phyloP scores from a whole-genome alignment of 495 filamentous ascomycete species.

The Penicillium cinerascens region DNA sequence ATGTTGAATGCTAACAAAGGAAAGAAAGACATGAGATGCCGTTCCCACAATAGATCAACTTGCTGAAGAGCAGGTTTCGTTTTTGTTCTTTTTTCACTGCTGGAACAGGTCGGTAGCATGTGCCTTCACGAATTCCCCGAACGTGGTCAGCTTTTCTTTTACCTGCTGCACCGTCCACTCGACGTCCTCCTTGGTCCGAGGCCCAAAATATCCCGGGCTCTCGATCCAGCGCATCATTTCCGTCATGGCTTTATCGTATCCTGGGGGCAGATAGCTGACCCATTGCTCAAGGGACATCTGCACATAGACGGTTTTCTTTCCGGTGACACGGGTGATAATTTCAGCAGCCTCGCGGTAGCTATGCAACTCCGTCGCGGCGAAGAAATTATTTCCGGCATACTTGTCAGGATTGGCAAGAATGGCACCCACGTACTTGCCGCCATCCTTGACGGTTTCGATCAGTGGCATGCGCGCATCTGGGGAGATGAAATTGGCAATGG shows the following conservation, averaged over 20 bases:
- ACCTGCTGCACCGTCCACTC: constrained; percentile 35
- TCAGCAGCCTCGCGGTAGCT: constrained; percentile 33
- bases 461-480: constrained; percentile 36
- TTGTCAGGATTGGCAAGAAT: constrained; percentile 49
- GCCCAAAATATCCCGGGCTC: constrained; percentile 48
- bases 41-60: too few species aligned
- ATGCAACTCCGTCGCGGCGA: constrained; percentile 36
- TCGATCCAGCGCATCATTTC: constrained; percentile 36
- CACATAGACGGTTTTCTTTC: constrained; percentile 45
- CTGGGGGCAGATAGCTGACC: constrained; percentile 22
- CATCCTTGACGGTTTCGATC: constrained; percentile 44
- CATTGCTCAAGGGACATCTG: constrained; percentile 41
- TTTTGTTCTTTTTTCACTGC: too few species aligned
- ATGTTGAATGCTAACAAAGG: too few species aligned
- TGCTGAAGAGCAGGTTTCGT: too few species aligned
- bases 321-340: constrained; percentile 36
- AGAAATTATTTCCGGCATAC: constrained; percentile 46
- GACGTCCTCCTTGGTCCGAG: constrained; percentile 35
- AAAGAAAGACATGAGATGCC: too few species aligned
- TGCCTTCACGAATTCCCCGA: constrained; percentile 44
- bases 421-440: constrained; percentile 51
- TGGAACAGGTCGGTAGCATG: constrained; percentile 9
- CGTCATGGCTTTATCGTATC: constrained; percentile 21
- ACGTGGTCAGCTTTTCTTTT: constrained; percentile 36
- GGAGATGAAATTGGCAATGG: constrained; percentile 20